Conservation (phyloP, 202 grass and related monocot genomes). For the Hordeum pubiflorum region DNA sequence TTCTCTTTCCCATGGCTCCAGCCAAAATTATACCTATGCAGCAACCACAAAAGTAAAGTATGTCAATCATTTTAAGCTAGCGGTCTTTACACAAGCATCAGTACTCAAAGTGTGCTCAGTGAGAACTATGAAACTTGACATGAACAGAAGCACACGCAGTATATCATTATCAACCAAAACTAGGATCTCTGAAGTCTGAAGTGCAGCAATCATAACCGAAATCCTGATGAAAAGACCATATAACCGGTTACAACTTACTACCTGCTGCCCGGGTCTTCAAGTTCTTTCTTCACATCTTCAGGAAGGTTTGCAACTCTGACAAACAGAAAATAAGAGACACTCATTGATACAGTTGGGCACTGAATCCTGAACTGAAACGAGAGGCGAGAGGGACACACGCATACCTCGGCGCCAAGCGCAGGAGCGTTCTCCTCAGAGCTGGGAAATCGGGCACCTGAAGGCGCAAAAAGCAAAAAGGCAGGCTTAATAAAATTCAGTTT, state of each 20-base stretch:
- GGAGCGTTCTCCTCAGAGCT: conserved; percentile 51
- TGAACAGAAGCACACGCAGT: not conserved
- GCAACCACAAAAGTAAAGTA: not conserved
- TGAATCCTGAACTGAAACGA: not conserved
- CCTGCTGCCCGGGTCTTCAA: conserved; percentile 94
- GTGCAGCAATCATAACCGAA: not conserved
- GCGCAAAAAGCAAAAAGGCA: not conserved
- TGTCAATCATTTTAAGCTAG: not conserved
- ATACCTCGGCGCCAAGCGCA: conserved; percentile 64
- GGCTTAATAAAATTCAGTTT: not conserved
- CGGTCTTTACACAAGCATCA: not conserved
- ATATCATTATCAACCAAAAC: not conserved
- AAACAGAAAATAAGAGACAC: not conserved
- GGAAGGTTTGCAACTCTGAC: conserved; percentile 62
- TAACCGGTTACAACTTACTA: not conserved
- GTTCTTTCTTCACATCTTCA: conserved; percentile 47
- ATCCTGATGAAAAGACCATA: not conserved
- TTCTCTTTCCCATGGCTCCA: conserved; percentile 98
- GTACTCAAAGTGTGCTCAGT: not conserved
- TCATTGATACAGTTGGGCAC: not conserved
- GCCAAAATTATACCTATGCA: conserved; percentile 70
- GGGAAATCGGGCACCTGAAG: conserved; percentile 63
- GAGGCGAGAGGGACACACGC: not conserved
- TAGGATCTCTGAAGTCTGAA: not conserved
- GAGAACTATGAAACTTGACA: not conserved